These are phyloP conservation scores for Cercospora sp. DNA, from an alignment of 2,329 filamentous ascomycete genomes.

Conservation along the genomic window DNA sequence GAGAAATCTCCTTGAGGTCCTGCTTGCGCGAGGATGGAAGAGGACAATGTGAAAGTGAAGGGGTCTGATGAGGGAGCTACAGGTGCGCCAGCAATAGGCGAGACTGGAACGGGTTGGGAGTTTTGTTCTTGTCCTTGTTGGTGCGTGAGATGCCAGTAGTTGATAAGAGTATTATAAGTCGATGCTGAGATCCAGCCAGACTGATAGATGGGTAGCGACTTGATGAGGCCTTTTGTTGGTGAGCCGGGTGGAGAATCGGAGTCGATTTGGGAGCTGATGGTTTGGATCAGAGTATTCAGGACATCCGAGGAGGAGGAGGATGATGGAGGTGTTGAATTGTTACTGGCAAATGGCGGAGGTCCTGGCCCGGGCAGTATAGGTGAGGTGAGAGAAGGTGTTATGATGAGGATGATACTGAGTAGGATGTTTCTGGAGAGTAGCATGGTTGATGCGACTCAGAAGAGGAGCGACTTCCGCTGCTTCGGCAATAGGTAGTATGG, in stretches of 20 bases:
- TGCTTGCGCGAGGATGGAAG: conserved; percentile 61
- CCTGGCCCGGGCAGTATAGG: neutral
- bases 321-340: neutral
- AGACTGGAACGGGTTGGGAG: neutral
- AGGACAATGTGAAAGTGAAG: conserved; percentile 55
- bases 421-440: neutral
- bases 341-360: neutral
- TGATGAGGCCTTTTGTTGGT: neutral
- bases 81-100: neutral
- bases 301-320: neutral
- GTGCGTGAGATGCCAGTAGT: conserved; percentile 56
- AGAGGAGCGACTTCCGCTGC: neutral
- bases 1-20: conserved; percentile 61
- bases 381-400: neutral
- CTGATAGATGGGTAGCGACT: conserved; percentile 36
- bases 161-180: conserved; percentile 65
- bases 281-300: neutral
- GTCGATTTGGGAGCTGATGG: neutral
- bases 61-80: neutral
- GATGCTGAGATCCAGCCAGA: conserved; percentile 65
- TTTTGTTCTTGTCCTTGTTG: neutral
- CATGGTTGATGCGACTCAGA: neutral
- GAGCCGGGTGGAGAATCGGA: neutral
- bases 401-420: neutral
- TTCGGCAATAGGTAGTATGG: neutral